Evolutionary conservation across 306 rosid species (phyloP).

Genomic region (Corylus heterophylla): DNA sequence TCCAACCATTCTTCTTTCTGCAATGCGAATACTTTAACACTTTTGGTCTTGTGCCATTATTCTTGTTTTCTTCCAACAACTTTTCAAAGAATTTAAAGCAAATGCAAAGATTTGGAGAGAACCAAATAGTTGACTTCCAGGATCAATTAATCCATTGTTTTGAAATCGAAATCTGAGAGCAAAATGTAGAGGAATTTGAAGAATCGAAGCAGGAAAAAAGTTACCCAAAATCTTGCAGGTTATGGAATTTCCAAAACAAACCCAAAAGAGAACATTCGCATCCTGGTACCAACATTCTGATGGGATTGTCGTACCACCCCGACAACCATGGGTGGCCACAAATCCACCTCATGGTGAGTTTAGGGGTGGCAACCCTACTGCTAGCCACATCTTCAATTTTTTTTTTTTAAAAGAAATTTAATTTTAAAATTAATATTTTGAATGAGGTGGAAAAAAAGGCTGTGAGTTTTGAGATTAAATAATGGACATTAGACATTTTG

Average conservation of each 20-base stretch:
- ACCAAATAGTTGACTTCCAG: slow-evolving; percentile 25
- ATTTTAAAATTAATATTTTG: too few relatives aligned
- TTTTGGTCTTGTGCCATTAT: neutral
- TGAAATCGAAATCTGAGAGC: slow-evolving; percentile 16
- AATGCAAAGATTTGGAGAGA: slow-evolving; percentile 24
- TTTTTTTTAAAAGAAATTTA: too few relatives aligned
- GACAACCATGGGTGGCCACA: too few relatives aligned
- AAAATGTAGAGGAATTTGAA: slow-evolving; percentile 8
- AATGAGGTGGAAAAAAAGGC: too few relatives aligned
- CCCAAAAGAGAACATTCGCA: slow-evolving; percentile 16
- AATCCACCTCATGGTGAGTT: too few relatives aligned
- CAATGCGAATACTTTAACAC: neutral
- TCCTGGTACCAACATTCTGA: too few relatives aligned
- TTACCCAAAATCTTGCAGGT: slow-evolving; percentile 39
- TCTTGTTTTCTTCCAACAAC: neutral
- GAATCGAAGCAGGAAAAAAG: slow-evolving; percentile 1
- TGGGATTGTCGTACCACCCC: too few relatives aligned
- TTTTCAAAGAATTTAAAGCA: slow-evolving; percentile 27
- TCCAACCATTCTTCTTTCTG: neutral
- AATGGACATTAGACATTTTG: too few relatives aligned
- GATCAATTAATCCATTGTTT: slow-evolving; percentile 17
- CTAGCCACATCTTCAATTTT: too few relatives aligned
- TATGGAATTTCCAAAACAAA: slow-evolving; percentile 36
- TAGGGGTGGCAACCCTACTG: too few relatives aligned
- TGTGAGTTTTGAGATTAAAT: too few relatives aligned